Evolutionary conservation across 2,329 filamentous ascomycete genomes (phyloP).

Genomic region (Mycosphaerella sp.): DNA sequence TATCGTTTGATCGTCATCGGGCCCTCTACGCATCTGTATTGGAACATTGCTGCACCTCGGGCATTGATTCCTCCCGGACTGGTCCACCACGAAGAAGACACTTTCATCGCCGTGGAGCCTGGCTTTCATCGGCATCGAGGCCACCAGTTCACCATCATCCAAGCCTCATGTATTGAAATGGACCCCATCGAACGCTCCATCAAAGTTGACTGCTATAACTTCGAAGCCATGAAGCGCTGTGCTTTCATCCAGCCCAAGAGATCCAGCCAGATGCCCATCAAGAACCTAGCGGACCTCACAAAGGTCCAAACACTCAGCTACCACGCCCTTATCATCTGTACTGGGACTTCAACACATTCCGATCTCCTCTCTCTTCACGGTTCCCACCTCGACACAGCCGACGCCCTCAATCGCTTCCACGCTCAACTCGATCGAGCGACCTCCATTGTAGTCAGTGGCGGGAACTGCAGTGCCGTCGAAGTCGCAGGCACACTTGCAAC

Average conservation of each 20-base stretch:
- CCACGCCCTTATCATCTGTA: slow-evolving; percentile 36
- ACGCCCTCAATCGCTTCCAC: slow-evolving; percentile 32
- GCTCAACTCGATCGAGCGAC: slow-evolving; percentile 27
- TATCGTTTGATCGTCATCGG: slow-evolving; percentile 35
- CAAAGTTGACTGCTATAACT: slow-evolving; percentile 23
- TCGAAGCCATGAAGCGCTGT: slow-evolving; percentile 19
- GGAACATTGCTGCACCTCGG: slow-evolving; percentile 37
- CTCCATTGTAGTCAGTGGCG: slow-evolving; percentile 36
- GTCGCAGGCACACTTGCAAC: slow-evolving; percentile 36
- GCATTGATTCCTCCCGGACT: slow-evolving; percentile 34
- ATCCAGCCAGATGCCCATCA: slow-evolving; percentile 1
- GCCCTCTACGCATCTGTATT: slow-evolving; percentile 35
- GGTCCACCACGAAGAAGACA: slow-evolving; percentile 32
- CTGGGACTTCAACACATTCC: slow-evolving; percentile 34
- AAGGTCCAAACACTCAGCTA: slow-evolving; percentile 28
- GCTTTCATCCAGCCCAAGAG: slow-evolving; percentile 7
- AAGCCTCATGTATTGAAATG: slow-evolving; percentile 31
- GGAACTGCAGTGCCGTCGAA: slow-evolving; percentile 35
- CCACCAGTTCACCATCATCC: slow-evolving; percentile 32
- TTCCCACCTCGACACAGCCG: slow-evolving; percentile 32
- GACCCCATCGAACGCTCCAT: slow-evolving; percentile 29
- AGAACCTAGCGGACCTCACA: slow-evolving; percentile 1
- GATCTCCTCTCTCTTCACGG: slow-evolving; percentile 35
- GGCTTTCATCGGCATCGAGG: slow-evolving; percentile 33
- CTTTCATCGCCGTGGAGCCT: slow-evolving; percentile 34